Conservation (phyloP, 139 green algal species). For the Eudorina sp. region DNA sequence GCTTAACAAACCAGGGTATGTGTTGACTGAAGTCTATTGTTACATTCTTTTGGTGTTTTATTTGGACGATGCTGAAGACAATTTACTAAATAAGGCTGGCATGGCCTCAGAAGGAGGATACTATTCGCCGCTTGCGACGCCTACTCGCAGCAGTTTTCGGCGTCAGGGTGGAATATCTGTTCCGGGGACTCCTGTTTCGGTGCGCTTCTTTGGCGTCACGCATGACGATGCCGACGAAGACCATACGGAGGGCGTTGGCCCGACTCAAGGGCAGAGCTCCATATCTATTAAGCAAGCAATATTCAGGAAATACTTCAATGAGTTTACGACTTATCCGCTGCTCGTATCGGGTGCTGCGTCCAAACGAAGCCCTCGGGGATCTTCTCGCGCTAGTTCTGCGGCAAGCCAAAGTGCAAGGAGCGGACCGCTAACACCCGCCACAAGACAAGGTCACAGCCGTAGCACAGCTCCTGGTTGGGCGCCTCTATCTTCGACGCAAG, state of each 20-base stretch:
- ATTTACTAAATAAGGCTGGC: background rate
- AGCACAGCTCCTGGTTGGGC: background rate
- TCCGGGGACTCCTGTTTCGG: background rate
- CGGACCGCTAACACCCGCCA: background rate
- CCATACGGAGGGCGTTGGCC: background rate
- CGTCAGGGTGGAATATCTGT: background rate
- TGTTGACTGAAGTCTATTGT: no score
- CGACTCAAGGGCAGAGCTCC: background rate
- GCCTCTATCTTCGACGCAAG: background rate
- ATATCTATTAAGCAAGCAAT: slow-evolving; percentile 20
- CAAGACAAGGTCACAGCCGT: background rate
- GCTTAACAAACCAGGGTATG: no score
- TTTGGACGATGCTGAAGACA: no score
- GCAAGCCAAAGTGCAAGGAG: background rate
- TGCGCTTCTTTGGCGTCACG: background rate
- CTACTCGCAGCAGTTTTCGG: slow-evolving; percentile 18
- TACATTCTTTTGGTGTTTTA: no score
- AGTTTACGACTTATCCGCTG: background rate
- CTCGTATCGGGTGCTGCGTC: background rate
- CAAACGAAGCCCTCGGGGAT: background rate
- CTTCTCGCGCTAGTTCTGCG: background rate
- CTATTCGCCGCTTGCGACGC: slow-evolving; percentile 21
- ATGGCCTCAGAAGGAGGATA: slow-evolving; percentile 4
- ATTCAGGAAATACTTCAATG: slow-evolving; percentile 19
- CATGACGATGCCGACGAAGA: background rate